These are phyloP conservation scores for Flammula alnicola DNA, from an alignment of 1,284 basidiomycete genomes.

Conservation along the genomic window DNA sequence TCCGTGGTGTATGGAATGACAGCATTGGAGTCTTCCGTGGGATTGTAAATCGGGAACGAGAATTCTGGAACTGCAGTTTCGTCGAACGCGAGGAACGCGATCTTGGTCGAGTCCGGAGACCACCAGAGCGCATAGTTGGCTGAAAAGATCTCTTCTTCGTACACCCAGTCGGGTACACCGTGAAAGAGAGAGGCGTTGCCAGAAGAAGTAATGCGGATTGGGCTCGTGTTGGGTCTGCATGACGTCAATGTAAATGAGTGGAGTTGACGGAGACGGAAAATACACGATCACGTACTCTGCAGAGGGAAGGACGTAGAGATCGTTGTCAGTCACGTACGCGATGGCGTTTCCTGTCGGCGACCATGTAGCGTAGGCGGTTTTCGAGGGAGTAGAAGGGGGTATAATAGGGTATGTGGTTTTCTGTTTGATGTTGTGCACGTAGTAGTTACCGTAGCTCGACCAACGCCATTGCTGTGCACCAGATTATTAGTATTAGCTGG, in stretches of 20 bases:
- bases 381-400: constrained; percentile 67
- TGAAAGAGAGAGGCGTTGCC: constrained; percentile 90
- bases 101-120: constrained; percentile 79
- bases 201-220: constrained; percentile 82
- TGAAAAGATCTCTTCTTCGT: constrained; percentile 91
- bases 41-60: constrained; percentile 91
- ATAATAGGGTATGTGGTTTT: constrained; percentile 72
- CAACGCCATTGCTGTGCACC: constrained; percentile 84
- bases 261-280: background rate
- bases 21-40: constrained; percentile 65
- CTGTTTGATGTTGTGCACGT: constrained; percentile 71
- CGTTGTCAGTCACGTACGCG: constrained; percentile 83
- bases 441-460: constrained; percentile 89
- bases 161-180: constrained; percentile 96
- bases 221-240: constrained; percentile 41
- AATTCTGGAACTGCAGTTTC: constrained; percentile 89
- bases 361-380: constrained; percentile 83
- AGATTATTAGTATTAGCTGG: constrained; percentile 6
- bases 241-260: constrained; percentile 2
- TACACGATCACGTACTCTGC: constrained; percentile 53
- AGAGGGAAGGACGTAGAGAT: constrained; percentile 79
- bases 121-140: constrained; percentile 87
- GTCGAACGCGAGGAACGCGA: constrained; percentile 89
- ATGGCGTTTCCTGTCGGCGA: constrained; percentile 82
- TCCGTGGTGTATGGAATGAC: constrained; percentile 82